phyloP scores from a whole-genome alignment of 2,329 filamentous ascomycete genomes.

The Penicillium thymicola region DNA sequence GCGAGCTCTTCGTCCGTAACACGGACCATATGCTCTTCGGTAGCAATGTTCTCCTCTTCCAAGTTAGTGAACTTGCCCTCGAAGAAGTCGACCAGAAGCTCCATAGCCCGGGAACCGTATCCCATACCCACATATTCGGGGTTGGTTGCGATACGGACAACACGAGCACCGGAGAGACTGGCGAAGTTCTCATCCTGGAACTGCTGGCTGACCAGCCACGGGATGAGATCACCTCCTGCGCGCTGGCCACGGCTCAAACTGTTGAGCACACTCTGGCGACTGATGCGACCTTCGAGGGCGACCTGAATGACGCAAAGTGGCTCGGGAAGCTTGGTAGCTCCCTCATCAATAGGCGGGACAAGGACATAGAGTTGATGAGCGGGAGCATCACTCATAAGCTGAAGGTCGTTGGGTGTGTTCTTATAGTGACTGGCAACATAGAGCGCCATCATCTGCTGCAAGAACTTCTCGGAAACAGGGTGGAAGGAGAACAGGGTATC shows the following conservation, averaged over 20 bases:
- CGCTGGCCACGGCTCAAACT: constrained; percentile 84
- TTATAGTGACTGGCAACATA: constrained; percentile 98
- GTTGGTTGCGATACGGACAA: constrained; percentile 94
- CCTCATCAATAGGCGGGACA: constrained; percentile 77
- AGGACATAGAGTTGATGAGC: constrained; percentile 95
- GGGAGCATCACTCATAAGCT: constrained; percentile 95
- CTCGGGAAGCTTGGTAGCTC: constrained; percentile 76
- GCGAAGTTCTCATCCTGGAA: constrained; percentile 98
- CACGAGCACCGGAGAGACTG: constrained; percentile 80
- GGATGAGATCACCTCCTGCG: constrained; percentile 88
- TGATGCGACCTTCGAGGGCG: constrained; percentile 91
- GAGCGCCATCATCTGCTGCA: constrained; percentile 96
- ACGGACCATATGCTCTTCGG: constrained; percentile 63
- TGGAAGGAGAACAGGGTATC: constrained; percentile 98
- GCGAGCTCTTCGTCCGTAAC: constrained; percentile 80
- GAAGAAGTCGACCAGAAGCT: constrained; percentile 88
- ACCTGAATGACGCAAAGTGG: constrained; percentile 94
- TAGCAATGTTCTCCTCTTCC: constrained; percentile 63
- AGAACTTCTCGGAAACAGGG: constrained; percentile 90
- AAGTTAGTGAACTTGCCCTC: constrained; percentile 87
- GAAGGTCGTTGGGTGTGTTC: constrained; percentile 96
- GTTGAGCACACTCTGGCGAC: constrained; percentile 85
- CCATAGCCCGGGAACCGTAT: constrained; percentile 83
- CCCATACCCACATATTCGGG: constrained; percentile 91
- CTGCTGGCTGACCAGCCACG: constrained; percentile 95